Evolutionary conservation across 306 rosid genomes (phyloP), one percentile per base, ranked within the genome.

Genomic region (Sophora flavescens): DNA sequence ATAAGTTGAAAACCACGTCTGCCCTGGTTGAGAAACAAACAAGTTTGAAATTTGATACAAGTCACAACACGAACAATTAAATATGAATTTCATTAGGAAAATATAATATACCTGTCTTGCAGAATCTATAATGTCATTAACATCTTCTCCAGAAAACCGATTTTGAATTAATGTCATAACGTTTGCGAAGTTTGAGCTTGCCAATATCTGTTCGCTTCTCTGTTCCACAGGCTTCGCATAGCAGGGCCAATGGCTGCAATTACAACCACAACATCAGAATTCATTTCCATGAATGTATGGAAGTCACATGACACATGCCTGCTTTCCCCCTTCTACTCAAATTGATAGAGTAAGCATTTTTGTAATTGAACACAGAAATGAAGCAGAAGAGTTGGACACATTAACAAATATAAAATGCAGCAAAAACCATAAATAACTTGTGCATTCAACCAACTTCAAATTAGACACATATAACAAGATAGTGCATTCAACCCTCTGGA

Each of bases 141-240:
- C n/a, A n/a, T n/a, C n/a, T n/a, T n/a, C n/a, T n/a, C n/a, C n/a
- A n/a, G n/a, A n/a, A n/a, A n/a, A n/a, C n/a, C n/a, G n/a, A n/a
- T n/a, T n/a, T n/a, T n/a, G n/a, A n/a, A n/a, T n/a, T n/a, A n/a
- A n/a, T n/a, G n/a, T n/a, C n/a, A n/a, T n/a, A n/a, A n/a, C n/a
- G n/a, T n/a, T n/a, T n/a, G n/a, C n/a, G n/a, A n/a, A n/a, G n/a
- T 75, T 78, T 83, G 6, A 33, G 80, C 71, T 78, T 84, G 8
- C 63, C 51, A 10, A 17, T 57, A 39, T 39, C 56, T 44, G 60
- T 75, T 13, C 32, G 74, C 80, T 65, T 86, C 12, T 6, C 16
- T 17, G 78, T 78, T 74, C 83, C 82, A 39, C 89, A 89, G 63
- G 87, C 90, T 68, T 84, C 81, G 18, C 90, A 89, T 16, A 45